Conservation (phyloP, 179 eudicot species). For the Silene noctiflora region DNA sequence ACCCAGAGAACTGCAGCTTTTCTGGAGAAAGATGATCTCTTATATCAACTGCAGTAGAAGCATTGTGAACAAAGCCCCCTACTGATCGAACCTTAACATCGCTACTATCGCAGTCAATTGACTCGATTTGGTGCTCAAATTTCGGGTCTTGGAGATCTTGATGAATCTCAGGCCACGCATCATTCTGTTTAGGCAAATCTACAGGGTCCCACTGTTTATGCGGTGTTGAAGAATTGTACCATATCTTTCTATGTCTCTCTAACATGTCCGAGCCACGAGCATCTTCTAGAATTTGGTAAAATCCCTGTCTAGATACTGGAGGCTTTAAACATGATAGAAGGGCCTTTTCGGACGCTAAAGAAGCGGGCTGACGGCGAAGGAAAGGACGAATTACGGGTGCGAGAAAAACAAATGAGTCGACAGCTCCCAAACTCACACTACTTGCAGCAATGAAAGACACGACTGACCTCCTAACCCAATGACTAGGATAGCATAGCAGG, state of each 20-base stretch:
- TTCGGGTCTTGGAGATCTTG: slow-evolving; percentile 37
- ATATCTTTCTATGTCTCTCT: slow-evolving; percentile 97
- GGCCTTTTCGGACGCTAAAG: slow-evolving; percentile 73
- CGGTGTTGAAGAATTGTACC: slow-evolving; percentile 84
- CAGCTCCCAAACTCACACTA: slow-evolving; percentile 86
- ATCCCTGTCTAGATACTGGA: slow-evolving; percentile 76
- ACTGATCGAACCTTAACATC: slow-evolving; percentile 49
- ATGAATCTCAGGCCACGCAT: slow-evolving; percentile 52
- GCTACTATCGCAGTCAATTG: slow-evolving; percentile 35
- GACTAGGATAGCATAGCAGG: slow-evolving; percentile 87
- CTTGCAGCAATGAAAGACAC: slow-evolving; percentile 81
- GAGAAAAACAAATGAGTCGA: slow-evolving; percentile 88
- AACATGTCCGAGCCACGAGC: slow-evolving; percentile 88
- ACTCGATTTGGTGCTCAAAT: slow-evolving; percentile 33
- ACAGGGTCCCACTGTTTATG: slow-evolving; percentile 54
- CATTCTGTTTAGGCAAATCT: slow-evolving; percentile 49
- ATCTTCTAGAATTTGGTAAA: slow-evolving; percentile 69
- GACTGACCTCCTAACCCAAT: slow-evolving; percentile 84
- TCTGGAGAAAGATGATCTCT: slow-evolving; percentile 63
- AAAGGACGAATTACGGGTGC: slow-evolving; percentile 84
- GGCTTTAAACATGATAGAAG: slow-evolving; percentile 80
- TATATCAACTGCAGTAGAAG: slow-evolving; percentile 48
- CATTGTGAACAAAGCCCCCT: slow-evolving; percentile 48
- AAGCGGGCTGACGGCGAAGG: slow-evolving; percentile 81
- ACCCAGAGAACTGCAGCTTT: slow-evolving; percentile 76